phyloP scores from a whole-genome alignment of 345 rosid genomes.

The Camelina sativa region DNA sequence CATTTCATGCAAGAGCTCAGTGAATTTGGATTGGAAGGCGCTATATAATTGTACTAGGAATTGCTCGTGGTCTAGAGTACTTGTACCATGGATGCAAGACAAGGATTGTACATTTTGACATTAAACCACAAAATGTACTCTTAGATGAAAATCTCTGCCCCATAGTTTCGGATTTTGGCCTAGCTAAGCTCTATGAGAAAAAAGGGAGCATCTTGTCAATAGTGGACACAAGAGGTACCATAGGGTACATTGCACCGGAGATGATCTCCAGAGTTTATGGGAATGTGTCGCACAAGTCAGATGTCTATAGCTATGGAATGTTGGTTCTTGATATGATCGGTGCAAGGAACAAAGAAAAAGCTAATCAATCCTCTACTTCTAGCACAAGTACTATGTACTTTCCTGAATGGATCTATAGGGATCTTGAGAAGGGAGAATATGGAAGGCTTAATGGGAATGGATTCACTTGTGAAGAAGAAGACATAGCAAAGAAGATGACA shows the following conservation, averaged over 20 bases:
- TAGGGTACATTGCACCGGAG: too few species aligned
- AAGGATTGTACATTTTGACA: slow-evolving; percentile 56
- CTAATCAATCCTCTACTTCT: neutral
- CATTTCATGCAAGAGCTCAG: neutral
- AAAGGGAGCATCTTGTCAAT: slow-evolving; percentile 43
- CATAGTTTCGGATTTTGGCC: slow-evolving; percentile 56
- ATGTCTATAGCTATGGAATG: too few species aligned
- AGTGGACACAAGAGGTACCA: slow-evolving; percentile 29
- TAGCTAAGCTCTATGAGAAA: slow-evolving; percentile 48
- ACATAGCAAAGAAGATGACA: too few species aligned
- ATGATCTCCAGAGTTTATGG: too few species aligned
- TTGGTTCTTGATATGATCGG: too few species aligned
- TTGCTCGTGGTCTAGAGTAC: slow-evolving; percentile 54
- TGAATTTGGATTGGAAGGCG: slow-evolving; percentile 14
- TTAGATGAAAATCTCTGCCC: slow-evolving; percentile 46
- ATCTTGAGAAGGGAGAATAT: too few species aligned
- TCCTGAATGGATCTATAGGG: slow-evolving; percentile 3
- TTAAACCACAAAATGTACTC: slow-evolving; percentile 57
- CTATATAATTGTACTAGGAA: slow-evolving; percentile 41
- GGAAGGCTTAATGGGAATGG: too few species aligned
- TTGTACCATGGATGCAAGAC: slow-evolving; percentile 53
- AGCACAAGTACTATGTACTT: slow-evolving; percentile 41
- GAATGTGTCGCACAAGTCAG: too few species aligned
- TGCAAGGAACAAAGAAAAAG: too few species aligned
- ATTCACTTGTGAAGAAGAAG: too few species aligned